phyloP scores from a whole-genome alignment of 2,329 filamentous ascomycete genomes.

The Penicillium sp. region DNA sequence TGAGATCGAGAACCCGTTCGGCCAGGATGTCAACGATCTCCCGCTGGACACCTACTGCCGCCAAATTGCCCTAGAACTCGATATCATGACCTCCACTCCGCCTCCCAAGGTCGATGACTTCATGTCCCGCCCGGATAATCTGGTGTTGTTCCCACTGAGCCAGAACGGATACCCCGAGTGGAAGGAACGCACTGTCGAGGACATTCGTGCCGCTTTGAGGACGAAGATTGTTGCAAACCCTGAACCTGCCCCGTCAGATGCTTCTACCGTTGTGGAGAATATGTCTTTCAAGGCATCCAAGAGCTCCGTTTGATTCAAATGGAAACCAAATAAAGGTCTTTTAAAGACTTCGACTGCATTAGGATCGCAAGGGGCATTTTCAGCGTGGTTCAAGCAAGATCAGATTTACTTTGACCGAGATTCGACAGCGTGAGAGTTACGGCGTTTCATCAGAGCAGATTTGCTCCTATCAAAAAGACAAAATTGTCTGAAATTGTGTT shows the following conservation, averaged over 20 bases:
- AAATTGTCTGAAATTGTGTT: constrained; percentile 3
- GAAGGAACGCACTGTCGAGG: constrained; percentile 48
- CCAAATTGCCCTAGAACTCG: constrained; percentile 70
- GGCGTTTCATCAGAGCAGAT: constrained; percentile 22
- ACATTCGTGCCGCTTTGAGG: constrained; percentile 45
- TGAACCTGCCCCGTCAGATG: constrained; percentile 17
- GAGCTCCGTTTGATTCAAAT: constrained; percentile 16
- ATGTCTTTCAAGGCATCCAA: constrained; percentile 16
- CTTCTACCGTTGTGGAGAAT: constrained; percentile 22
- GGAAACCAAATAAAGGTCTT: background rate
- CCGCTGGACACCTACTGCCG: constrained; percentile 74
- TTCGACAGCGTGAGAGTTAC: constrained; percentile 26
- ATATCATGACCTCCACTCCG: constrained; percentile 64
- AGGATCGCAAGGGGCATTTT: constrained; percentile 1
- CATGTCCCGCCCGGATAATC: constrained; percentile 33
- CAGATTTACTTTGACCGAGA: constrained; percentile 13
- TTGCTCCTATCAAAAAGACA: constrained; percentile 8
- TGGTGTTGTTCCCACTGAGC: constrained; percentile 41
- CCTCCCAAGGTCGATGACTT: constrained; percentile 54
- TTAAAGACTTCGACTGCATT: background rate
- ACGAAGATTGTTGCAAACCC: constrained; percentile 33
- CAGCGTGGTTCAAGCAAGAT: constrained; percentile 10
- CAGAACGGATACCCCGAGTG: constrained; percentile 49
- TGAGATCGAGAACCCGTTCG: constrained; percentile 84
- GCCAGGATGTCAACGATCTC: constrained; percentile 77